Conservation (phyloP, 805 yeast genomes). For the Metschnikowia continentalis region DNA sequence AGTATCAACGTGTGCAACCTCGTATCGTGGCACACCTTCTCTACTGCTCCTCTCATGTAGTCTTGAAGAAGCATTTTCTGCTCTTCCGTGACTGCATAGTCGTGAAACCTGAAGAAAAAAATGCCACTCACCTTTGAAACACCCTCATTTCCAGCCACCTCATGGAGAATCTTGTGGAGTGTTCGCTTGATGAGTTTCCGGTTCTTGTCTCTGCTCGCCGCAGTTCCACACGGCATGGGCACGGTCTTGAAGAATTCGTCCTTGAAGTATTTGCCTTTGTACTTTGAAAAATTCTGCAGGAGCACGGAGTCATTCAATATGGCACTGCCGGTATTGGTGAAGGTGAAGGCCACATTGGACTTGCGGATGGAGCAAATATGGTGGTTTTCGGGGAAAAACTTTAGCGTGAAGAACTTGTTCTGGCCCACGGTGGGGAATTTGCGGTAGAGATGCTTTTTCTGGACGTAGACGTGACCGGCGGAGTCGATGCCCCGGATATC, state of each 20-base stretch:
- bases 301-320: slow-evolving; percentile 25
- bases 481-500: slow-evolving; percentile 36
- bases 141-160: neutral
- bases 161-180: slow-evolving; percentile 10
- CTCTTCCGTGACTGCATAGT: slow-evolving; percentile 7
- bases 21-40: slow-evolving; percentile 7
- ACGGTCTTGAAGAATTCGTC: slow-evolving; percentile 22
- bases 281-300: slow-evolving; percentile 18
- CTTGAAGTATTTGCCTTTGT: slow-evolving; percentile 27
- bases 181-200: slow-evolving; percentile 34
- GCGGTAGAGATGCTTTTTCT: slow-evolving; percentile 7
- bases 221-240: slow-evolving; percentile 30
- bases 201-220: slow-evolving; percentile 26
- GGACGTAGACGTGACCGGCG: slow-evolving; percentile 16
- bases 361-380: slow-evolving; percentile 27
- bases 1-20: neutral
- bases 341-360: slow-evolving; percentile 35
- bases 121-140: slow-evolving; percentile 14
- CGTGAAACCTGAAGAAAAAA: slow-evolving; percentile 11
- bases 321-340: slow-evolving; percentile 26
- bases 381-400: slow-evolving; percentile 30
- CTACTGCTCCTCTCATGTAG: slow-evolving; percentile 9
- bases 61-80: neutral
- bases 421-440: slow-evolving; percentile 17
- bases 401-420: slow-evolving; percentile 22